Evolutionary conservation across 108 stramenopile genomes (phyloP), one percentile per base, ranked within the genome.

Genomic region (Skeletonema potamos): DNA sequence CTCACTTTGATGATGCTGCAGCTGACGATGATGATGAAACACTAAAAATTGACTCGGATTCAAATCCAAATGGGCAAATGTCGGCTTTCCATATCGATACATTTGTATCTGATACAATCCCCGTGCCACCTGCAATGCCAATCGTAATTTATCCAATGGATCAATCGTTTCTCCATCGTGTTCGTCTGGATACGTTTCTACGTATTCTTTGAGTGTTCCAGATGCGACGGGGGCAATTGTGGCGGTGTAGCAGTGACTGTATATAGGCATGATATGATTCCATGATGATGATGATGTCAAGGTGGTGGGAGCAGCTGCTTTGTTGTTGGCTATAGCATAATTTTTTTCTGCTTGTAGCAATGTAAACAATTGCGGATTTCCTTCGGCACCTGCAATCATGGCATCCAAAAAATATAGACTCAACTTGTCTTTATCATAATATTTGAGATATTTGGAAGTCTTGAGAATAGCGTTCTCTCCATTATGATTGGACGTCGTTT

Each of bases 11-110:
- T 2, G 6, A 37, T 54, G 9, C 36, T 33, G 1, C 33, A 17
- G 26, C 56, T 26, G 37, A 4, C 36, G 32, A 6, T 72, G 24
- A 30, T 64, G 32, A 6, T 72, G 24, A 30, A 72, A 64, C 26
- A 72, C 15, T 26, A 72, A 37, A 41, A 54, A 72, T 33, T 72
- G 71, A 26, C 54, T 33, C 2, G 71, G 71, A 29, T 72, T 72
- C 20, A 72, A 32, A 39, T 72, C 71, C 20, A 54, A 36, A 24
- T 64, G 55, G n/a, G 46, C 71, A 37, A 39, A 36, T 15, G 71
- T 64, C 3, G 71, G 62, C 18, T 64, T 54, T 1, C 71, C 71
- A 39, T 27, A 20, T 10, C 27, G 13, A 51, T 72, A 72, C 32
- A 63, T 27, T 13, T 72, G 71, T 9, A 62, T 12, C 26, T 72